phyloP scores from a whole-genome alignment of 768 basidiomycete genomes.

The Mycena maculata region DNA sequence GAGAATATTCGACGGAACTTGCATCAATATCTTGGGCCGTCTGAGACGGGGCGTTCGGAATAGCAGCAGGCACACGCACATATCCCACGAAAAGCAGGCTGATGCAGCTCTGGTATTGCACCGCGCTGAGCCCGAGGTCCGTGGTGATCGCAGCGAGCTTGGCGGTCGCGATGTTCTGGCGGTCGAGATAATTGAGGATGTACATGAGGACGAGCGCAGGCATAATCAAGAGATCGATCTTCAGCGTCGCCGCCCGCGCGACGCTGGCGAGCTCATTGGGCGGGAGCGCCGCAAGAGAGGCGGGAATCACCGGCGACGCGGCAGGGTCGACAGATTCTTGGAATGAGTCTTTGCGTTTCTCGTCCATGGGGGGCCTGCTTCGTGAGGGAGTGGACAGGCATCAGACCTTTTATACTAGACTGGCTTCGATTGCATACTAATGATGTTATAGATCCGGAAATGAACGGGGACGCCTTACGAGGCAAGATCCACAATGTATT shows the following conservation, averaged over 20 bases:
- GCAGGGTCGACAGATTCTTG: neutral
- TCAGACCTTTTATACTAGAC: constrained; percentile 39
- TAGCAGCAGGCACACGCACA: neutral
- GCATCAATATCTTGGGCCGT: constrained; percentile 23
- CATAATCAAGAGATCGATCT: constrained; percentile 27
- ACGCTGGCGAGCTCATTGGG: constrained; percentile 14
- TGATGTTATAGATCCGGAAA: too few species aligned
- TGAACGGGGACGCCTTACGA: too few species aligned
- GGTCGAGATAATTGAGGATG: constrained; percentile 34
- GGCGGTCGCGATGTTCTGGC: constrained; percentile 32
- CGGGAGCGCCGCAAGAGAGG: constrained; percentile 21
- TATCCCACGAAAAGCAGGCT: constrained; percentile 30
- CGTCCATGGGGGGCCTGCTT: constrained; percentile 8
- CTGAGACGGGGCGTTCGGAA: neutral
- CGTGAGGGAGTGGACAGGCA: neutral
- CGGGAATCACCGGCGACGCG: neutral
- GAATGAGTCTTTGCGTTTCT: constrained; percentile 11
- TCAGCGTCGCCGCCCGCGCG: constrained; percentile 25
- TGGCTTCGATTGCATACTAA: too few species aligned
- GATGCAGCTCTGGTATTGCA: constrained; percentile 33
- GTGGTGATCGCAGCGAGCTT: constrained; percentile 23
- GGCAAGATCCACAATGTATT: too few species aligned
- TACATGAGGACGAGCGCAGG: constrained; percentile 30
- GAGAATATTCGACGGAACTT: constrained; percentile 33
- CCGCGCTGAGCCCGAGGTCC: constrained; percentile 23